Evolutionary conservation across 2,329 filamentous ascomycete species (phyloP).

Genomic region (Pseudogymnoascus sp.): DNA sequence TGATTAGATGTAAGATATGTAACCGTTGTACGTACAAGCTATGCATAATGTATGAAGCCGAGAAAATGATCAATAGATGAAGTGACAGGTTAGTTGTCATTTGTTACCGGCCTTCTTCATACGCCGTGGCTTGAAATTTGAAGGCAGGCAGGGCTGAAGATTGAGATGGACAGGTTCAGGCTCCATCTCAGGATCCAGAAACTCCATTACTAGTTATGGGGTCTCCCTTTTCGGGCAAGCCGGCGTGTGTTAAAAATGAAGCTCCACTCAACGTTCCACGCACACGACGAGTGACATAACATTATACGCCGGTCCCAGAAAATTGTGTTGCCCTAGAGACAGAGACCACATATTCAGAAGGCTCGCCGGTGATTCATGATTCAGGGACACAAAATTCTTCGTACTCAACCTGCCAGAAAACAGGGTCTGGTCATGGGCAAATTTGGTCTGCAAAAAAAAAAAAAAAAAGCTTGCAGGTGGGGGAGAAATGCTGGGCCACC

Average conservation of each 20-base stretch:
- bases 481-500: background rate
- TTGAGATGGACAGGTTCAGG: background rate
- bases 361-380: background rate
- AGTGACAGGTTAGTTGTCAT: background rate
- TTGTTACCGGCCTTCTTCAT: background rate
- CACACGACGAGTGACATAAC: background rate
- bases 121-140: background rate
- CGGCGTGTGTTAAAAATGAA: background rate
- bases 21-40: constrained; percentile 2
- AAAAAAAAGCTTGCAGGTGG: constrained; percentile 1
- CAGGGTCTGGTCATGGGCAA: background rate
- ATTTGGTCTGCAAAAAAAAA: constrained; percentile 5
- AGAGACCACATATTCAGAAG: background rate
- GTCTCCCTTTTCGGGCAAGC: background rate
- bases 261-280: background rate
- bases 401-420: background rate
- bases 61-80: background rate
- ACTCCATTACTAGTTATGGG: background rate
- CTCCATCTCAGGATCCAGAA: background rate
- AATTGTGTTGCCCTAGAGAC: constrained; percentile 3
- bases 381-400: background rate
- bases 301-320: constrained; percentile 4
- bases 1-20: constrained; percentile 2
- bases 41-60: constrained; percentile 4
- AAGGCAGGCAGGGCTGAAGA: background rate